Percentiles rank a stretch among this genome's conserved stretches.
Conservation (phyloP, 495 filamentous ascomycete species). For the Neurospora sp. region DNA sequence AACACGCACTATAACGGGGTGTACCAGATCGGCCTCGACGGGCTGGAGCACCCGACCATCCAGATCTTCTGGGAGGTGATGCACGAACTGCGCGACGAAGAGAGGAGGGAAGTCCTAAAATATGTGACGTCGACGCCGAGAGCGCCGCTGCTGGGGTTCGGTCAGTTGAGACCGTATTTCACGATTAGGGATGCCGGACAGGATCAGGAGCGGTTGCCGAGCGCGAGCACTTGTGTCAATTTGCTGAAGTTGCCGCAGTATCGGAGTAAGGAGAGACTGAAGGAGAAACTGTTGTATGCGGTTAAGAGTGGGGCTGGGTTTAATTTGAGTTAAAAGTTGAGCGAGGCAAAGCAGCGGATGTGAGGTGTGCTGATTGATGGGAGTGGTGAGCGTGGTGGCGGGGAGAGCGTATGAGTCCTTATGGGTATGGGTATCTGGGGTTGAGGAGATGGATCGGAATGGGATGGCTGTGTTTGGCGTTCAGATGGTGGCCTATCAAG, state of each 20-base stretch:
- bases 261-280: constrained; percentile 47
- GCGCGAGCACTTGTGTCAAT: constrained; percentile 96
- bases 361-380: no score
- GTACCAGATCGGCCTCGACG: constrained; percentile 80
- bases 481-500: not conserved
- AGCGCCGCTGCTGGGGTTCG: constrained; percentile 87
- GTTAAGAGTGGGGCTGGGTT: constrained; percentile 90
- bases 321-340: constrained; percentile 59
- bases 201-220: constrained; percentile 74
- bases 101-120: constrained; percentile 78
- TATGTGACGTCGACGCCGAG: constrained; percentile 92
- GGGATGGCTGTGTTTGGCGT: not conserved
- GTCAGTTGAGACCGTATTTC: constrained; percentile 74
- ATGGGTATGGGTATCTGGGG: not conserved
- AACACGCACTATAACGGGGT: constrained; percentile 84
- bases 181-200: constrained; percentile 79
- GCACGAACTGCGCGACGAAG: constrained; percentile 57
- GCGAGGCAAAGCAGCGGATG: not conserved
- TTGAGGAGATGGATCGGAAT: not conserved
- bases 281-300: constrained; percentile 78
- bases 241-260: constrained; percentile 89
- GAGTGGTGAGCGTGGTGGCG: no score
- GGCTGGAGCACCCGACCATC: constrained; percentile 72
- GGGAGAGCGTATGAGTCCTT: not conserved
- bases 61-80: constrained; percentile 89